These are phyloP conservation scores for Trichophyton verrucosum DNA, from an alignment of 2,329 filamentous ascomycete genomes.

Conservation along the genomic window DNA sequence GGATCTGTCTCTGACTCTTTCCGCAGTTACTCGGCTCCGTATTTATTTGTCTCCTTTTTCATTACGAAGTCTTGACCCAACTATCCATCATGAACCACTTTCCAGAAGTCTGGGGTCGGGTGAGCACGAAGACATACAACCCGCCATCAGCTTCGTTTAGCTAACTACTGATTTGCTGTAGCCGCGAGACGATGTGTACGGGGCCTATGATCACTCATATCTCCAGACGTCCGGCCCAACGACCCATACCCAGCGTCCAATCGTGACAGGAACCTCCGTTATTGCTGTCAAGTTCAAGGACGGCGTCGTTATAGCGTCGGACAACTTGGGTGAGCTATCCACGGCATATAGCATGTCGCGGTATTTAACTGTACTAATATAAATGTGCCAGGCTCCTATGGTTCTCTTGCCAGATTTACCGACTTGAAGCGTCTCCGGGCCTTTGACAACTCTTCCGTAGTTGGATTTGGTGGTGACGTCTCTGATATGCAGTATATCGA, in stretches of 20 bases:
- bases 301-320: slow-evolving; percentile 89
- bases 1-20: background rate
- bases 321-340: slow-evolving; percentile 63
- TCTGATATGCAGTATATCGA: slow-evolving; percentile 99
- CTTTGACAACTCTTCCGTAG: slow-evolving; percentile 70
- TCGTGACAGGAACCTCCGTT: slow-evolving; percentile 94
- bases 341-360: background rate
- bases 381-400: slow-evolving; percentile 65
- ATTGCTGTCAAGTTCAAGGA: slow-evolving; percentile 91
- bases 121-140: background rate
- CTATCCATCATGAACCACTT: slow-evolving; percentile 48
- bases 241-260: slow-evolving; percentile 79
- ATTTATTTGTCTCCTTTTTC: too few relatives aligned
- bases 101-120: slow-evolving; percentile 52
- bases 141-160: slow-evolving; percentile 16
- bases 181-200: slow-evolving; percentile 97
- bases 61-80: background rate
- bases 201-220: slow-evolving; percentile 78
- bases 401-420: slow-evolving; percentile 89
- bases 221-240: slow-evolving; percentile 59
- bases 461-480: slow-evolving; percentile 94
- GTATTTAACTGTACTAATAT: slow-evolving; percentile 6
- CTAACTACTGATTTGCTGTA: slow-evolving; percentile 29
- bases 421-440: slow-evolving; percentile 88
- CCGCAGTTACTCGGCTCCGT: background rate